Base-by-base conservation (phyloP, 2,329 filamentous ascomycete genomes). In the Hypoxylon sp. region DNA sequence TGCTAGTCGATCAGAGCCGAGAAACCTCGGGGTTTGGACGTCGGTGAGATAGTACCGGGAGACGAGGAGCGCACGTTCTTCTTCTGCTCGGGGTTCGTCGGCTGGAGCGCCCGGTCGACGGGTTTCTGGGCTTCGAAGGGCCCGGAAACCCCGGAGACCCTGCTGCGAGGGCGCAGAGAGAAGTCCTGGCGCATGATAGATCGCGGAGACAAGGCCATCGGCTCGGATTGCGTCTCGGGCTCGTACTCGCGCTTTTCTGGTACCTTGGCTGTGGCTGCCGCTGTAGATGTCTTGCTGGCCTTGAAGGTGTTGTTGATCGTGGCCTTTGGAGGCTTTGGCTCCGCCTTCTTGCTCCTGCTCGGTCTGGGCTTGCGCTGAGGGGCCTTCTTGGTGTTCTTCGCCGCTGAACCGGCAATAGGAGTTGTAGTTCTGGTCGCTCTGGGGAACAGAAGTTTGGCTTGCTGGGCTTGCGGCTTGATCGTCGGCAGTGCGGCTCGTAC, bases 401-500 rank as follows among this genome's bases (percentile, higher is more conserved):
- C 71, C 65, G 72, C 68, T 17, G 71, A 57, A 15, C 69, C 37
- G 51, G 68, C 59, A 52, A 63, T 65, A 39, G 65, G 48, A 50
- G 73, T 74, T 59, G 65, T 51, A 55, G 74, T 75, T 62, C 59
- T 24, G 61, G 52, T 47, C 61, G 71, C 60, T 32, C 59, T 68
- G 30, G 71, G 73, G 62, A 87, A 86, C 0, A 74, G 68, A 30
- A 89, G 79, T 64, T 79, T 83, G 66, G 79, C 81, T 70, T 89
- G 87, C 72, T 83, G 87, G 47, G 79, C 65, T 69, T 80, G 84
- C 17, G 68, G 59, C 51, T 70, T 75, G 60, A 72, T 83, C 62
- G 71, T 76, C 32, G 80, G 79, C 15, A 80, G 70, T 19, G 78
- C 72, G 49, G 77, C 76, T 20, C 77, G 77, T 22, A 81, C 76